A percentile compares a stretch with the other conserved stretches of the same genome.
These are phyloP conservation scores for Cutaneotrichosporon arboriforme DNA, from an alignment of 1,284 basidiomycete species.

Conservation along the genomic window DNA sequence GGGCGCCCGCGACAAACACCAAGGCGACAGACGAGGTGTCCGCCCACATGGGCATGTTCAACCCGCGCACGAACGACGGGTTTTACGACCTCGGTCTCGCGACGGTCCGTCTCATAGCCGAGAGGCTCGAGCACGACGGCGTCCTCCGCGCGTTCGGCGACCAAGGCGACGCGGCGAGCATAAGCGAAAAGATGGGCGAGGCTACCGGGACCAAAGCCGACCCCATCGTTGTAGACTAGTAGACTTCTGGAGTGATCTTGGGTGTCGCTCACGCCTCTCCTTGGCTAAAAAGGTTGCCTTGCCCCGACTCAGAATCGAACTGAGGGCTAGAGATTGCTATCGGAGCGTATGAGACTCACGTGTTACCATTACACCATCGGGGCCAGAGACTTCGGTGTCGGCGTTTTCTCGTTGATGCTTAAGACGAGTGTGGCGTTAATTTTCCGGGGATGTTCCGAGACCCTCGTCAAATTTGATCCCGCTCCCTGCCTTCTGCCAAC, in stretches of 20 bases:
- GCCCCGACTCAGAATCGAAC: conserved; percentile 7
- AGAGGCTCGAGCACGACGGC: conserved; percentile 40
- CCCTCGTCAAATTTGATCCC: neutral
- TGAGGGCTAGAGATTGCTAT: conserved; percentile 3
- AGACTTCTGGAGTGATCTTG: neutral
- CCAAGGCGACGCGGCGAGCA: neutral
- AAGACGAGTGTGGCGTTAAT: too few relatives aligned
- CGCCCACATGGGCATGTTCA: conserved; percentile 88
- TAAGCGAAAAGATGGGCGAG: conserved; percentile 1
- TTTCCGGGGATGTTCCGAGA: too few relatives aligned
- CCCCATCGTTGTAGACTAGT: neutral
- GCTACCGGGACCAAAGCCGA: neutral
- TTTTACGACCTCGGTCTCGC: conserved; percentile 79
- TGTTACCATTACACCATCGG: conserved; percentile 7
- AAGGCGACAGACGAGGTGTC: conserved; percentile 71
- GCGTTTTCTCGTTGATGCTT: neutral
- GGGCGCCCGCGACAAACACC: conserved; percentile 60
- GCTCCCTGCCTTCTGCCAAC: neutral
- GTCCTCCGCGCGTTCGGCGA: conserved; percentile 9
- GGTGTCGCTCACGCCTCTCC: too few relatives aligned
- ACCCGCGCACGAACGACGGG: conserved; percentile 72
- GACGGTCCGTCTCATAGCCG: conserved; percentile 49
- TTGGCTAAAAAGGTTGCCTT: neutral
- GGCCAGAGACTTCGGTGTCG: neutral
- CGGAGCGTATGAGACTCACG: conserved; percentile 1